Evolutionary conservation across 495 filamentous ascomycete species (phyloP).

Genomic region (Lindgomyces ingoldianus): DNA sequence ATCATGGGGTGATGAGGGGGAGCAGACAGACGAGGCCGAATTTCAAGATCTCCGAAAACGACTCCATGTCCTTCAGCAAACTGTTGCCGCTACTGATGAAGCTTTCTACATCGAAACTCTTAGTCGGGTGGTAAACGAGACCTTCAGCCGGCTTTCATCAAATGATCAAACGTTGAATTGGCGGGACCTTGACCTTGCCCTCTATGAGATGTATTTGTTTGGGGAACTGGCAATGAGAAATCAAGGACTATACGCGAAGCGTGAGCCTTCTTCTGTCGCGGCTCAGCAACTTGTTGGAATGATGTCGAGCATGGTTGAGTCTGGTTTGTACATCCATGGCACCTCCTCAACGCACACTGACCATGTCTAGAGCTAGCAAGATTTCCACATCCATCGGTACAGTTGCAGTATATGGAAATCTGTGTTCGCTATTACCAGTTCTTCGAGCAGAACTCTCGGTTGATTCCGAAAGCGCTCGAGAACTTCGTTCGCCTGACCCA

Average conservation of each 20-base stretch:
- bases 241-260: conserved; percentile 80
- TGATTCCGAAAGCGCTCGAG: conserved; percentile 84
- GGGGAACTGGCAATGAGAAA: conserved; percentile 86
- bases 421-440: conserved; percentile 91
- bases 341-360: conserved; percentile 4
- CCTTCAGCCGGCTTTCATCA: conserved; percentile 73
- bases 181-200: conserved; percentile 92
- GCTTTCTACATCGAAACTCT: conserved; percentile 81
- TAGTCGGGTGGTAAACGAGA: conserved; percentile 75
- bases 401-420: conserved; percentile 97
- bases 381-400: conserved; percentile 85
- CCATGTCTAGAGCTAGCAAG: conserved; percentile 66
- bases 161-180: conserved; percentile 77
- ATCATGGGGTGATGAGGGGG: conserved; percentile 90
- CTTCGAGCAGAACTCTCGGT: conserved; percentile 76
- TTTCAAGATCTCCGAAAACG: conserved; percentile 91
- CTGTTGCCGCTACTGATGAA: conserved; percentile 81
- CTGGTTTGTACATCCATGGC: conserved; percentile 57
- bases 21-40: conserved; percentile 96
- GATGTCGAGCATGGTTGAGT: conserved; percentile 93
- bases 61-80: conserved; percentile 86
- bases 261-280: conserved; percentile 69
- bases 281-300: conserved; percentile 78
- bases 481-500: conserved; percentile 89
- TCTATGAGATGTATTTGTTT: conserved; percentile 96